Conservation (phyloP, 371 early-diverging fungal genomes). For the Actinomucor elegans region DNA sequence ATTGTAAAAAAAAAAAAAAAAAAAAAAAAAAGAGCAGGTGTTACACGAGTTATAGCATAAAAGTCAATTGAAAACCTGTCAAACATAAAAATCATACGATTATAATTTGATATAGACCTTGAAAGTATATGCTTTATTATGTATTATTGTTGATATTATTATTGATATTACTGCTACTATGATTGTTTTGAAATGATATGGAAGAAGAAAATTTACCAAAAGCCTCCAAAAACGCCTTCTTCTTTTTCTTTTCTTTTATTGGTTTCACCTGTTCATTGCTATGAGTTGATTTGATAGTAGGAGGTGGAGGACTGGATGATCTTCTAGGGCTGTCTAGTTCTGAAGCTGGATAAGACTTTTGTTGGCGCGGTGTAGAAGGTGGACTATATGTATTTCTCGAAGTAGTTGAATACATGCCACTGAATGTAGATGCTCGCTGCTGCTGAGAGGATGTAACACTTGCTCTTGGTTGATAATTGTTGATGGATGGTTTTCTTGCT, state of each 20-base stretch:
- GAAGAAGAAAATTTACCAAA: constrained; percentile 40
- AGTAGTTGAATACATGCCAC: not conserved
- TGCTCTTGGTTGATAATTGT: not conserved
- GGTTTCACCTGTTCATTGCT: not conserved
- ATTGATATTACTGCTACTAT: not conserved
- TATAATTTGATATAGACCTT: not conserved
- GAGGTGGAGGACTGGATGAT: constrained; percentile 13
- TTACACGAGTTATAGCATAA: no score
- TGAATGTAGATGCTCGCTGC: not conserved
- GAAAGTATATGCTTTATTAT: not conserved
- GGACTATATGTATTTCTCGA: constrained; percentile 10
- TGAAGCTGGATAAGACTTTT: constrained; percentile 9
- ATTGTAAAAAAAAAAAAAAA: no score
- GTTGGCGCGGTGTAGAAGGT: constrained; percentile 17
- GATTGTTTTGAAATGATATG: constrained; percentile 17
- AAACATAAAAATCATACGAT: not conserved
- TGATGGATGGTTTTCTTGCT: constrained; percentile 13
- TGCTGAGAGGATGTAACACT: not conserved
- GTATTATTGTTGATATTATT: not conserved
- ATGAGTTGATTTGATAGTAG: not conserved
- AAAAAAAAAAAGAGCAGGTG: no score
- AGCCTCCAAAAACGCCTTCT: constrained; percentile 39
- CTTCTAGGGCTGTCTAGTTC: constrained; percentile 12
- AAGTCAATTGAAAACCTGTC: no score
- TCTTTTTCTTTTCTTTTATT: constrained; percentile 32